Conservation (phyloP, 2,329 filamentous ascomycete species). For the Colletotrichum shisoi region DNA sequence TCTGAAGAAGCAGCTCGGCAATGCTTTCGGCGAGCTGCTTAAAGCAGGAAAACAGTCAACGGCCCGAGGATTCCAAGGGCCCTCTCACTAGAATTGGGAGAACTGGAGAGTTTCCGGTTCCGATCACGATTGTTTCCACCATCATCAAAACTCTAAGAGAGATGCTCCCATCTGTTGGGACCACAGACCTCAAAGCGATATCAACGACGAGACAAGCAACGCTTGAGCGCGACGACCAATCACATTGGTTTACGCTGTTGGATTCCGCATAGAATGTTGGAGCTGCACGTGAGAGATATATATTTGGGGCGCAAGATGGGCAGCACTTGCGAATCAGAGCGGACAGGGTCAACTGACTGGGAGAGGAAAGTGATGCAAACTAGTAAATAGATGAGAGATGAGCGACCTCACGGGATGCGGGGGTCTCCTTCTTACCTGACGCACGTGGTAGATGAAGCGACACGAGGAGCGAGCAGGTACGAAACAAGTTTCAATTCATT, state of each 20-base stretch:
- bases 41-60: conserved; percentile 53
- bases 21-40: conserved; percentile 66
- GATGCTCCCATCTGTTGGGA: background rate
- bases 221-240: background rate
- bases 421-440: background rate
- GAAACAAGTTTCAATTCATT: conserved; percentile 9
- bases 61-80: conserved; percentile 46
- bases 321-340: conserved; percentile 5
- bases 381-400: conserved; percentile 7
- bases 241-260: conserved; percentile 21
- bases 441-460: conserved; percentile 15
- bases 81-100: conserved; percentile 41
- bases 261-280: conserved; percentile 11
- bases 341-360: conserved; percentile 1
- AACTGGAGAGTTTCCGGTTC: background rate
- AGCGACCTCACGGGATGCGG: background rate
- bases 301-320: background rate
- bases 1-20: conserved; percentile 71
- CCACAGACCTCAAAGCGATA: background rate
- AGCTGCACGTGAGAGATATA: background rate
- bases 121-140: background rate
- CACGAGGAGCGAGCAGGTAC: conserved; percentile 17
- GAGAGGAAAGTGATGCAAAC: background rate
- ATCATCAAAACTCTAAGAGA: background rate
- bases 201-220: background rate